Evolutionary conservation across 495 filamentous ascomycete genomes (phyloP).

Genomic region (Penicillium odoratum): DNA sequence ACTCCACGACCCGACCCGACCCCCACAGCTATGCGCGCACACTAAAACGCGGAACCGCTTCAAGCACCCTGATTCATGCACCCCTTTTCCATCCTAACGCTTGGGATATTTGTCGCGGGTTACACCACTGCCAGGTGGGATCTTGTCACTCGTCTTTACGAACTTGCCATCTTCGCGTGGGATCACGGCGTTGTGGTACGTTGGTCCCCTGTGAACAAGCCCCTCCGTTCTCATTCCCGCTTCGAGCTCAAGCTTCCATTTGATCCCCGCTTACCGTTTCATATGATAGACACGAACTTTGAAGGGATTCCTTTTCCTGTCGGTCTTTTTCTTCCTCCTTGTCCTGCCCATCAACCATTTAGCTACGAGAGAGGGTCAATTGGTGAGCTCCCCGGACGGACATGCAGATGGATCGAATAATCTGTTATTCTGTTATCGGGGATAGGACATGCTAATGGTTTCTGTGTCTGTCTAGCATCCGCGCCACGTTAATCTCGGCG

Average conservation of each 20-base stretch:
- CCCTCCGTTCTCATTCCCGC: slow-evolving; percentile 19
- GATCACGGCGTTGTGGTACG: slow-evolving; percentile 96
- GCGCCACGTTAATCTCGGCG: slow-evolving; percentile 73
- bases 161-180: slow-evolving; percentile 95
- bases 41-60: slow-evolving; percentile 29
- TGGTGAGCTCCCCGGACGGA: slow-evolving; percentile 47
- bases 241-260: slow-evolving; percentile 5
- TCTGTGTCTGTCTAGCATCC: slow-evolving; percentile 64
- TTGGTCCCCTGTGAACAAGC: slow-evolving; percentile 16
- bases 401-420: background rate
- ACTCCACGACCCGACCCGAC: background rate
- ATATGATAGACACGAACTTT: slow-evolving; percentile 59
- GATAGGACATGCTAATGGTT: slow-evolving; percentile 9
- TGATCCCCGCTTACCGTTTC: slow-evolving; percentile 8
- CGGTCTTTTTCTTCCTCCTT: slow-evolving; percentile 73
- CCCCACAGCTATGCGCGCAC: slow-evolving; percentile 37
- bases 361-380: slow-evolving; percentile 63
- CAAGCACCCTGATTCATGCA: slow-evolving; percentile 71
- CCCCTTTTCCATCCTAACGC: slow-evolving; percentile 89
- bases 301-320: slow-evolving; percentile 73
- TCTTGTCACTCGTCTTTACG: slow-evolving; percentile 91
- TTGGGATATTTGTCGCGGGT: slow-evolving; percentile 97
- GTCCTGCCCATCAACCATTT: slow-evolving; percentile 71
- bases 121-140: slow-evolving; percentile 99
- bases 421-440: background rate